Evolutionary conservation across 2,329 filamentous ascomycete genomes (phyloP).

Genomic region (Exophiala oligosperma): DNA sequence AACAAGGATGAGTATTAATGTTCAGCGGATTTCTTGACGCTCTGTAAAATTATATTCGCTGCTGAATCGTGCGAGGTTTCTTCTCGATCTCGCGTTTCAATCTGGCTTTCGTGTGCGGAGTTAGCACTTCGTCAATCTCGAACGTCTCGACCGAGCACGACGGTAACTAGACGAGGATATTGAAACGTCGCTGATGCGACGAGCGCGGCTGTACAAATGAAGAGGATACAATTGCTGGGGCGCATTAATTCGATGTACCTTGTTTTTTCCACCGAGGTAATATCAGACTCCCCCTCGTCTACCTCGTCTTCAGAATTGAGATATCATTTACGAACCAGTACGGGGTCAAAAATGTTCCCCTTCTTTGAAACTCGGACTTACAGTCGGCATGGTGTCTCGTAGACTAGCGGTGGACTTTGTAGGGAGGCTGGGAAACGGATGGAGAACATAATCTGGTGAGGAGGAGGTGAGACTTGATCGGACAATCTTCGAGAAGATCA

Average conservation of each 20-base stretch:
- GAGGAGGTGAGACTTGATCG: too few species aligned
- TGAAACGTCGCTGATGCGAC: constrained; percentile 14
- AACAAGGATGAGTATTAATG: background rate
- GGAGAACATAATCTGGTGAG: too few species aligned
- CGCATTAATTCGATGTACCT: background rate
- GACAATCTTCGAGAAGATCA: too few species aligned
- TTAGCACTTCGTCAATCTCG: background rate
- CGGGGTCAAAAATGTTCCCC: background rate
- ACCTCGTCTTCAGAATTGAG: background rate
- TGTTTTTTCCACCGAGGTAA: too few species aligned
- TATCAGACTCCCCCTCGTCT: background rate
- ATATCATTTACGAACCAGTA: too few species aligned
- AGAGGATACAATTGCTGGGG: background rate
- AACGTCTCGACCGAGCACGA: background rate
- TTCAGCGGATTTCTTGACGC: background rate
- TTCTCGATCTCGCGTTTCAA: too few species aligned
- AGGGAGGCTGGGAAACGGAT: too few species aligned
- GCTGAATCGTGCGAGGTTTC: too few species aligned
- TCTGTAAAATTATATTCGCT: too few species aligned
- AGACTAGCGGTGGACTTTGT: too few species aligned
- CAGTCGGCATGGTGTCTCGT: background rate
- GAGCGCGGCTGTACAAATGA: constrained; percentile 14
- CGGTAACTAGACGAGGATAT: constrained; percentile 8
- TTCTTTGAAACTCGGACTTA: background rate
- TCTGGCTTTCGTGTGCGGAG: too few species aligned